Base-by-base conservation (phyloP, 140 eudicot genomes). In the Stevia rebaudiana region DNA sequence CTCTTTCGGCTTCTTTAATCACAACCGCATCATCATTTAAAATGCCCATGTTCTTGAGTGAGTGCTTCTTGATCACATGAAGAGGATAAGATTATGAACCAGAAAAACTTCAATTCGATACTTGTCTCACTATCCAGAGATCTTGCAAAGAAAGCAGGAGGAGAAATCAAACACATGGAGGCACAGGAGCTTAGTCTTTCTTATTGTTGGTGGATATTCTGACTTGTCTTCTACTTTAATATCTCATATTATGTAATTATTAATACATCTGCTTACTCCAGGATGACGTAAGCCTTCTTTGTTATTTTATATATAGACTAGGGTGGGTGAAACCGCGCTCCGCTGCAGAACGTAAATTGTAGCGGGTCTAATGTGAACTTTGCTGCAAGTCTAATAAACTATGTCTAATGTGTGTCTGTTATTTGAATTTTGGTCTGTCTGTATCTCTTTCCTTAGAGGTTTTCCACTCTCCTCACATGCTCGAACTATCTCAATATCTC, bases 21-120 rank as follows among this genome's bases (percentile, higher is more conserved):
- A 83, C 43, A 8, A 86, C 95, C n/a, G 81, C 87, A 43, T 86
- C 95, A 19, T 86, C 95, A 43, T 69, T 69, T 12, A 78, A 48
- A 21, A 80, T 75, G 11, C 90, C 95, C 95, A 86, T 86, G 47
- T 69, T 63, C 37, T 36, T 15, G 28, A 40, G 43, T 6, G 25
- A 10, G 21, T 41, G 67, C 55, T 72, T 72, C n/a, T 55, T 53
- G 71, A 40, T 42, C 80, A 63, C 77, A 76, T 36, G 41, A 57
- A 40, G 18, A 69, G 58, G 77, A 77, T 57, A 61, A 67, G 82
- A 71, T 71, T 17, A 24, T 35, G 13, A n/a, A 56, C 22, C 22
- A 56, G 43, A 33, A 18, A 24, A 54, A 49, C 33, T 28, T 28
- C 33, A 2, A 2, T 28, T 28, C 33, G 4, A 28, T 4, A 2